Percentiles rank a stretch among this genome's conserved stretches.
Evolutionary conservation across 1,139 yeast genomes (phyloP).

Genomic region (Torulaspora globosa): DNA sequence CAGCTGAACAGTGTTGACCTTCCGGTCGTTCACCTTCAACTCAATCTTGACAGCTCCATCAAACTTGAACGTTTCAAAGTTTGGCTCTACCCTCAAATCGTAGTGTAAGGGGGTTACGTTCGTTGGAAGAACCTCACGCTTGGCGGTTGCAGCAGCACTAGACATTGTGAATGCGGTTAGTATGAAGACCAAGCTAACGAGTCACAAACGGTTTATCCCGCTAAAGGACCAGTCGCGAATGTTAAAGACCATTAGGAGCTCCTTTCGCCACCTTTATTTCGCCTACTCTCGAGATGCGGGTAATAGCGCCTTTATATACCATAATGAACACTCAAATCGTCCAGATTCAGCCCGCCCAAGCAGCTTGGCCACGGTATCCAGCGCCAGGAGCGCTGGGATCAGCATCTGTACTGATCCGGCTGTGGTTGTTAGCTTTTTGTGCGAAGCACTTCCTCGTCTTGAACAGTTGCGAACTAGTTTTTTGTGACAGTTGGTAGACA

Average conservation of each 20-base stretch:
- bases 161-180: slow-evolving; percentile 11
- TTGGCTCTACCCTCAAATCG: slow-evolving; percentile 67
- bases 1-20: slow-evolving; percentile 37
- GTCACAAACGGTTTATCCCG: neutral
- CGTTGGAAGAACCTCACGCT: slow-evolving; percentile 65
- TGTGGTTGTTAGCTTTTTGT: neutral
- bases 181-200: neutral
- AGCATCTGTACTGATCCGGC: neutral
- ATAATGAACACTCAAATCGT: neutral
- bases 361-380: neutral
- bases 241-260: neutral
- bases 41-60: slow-evolving; percentile 64
- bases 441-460: neutral
- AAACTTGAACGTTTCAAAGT: slow-evolving; percentile 65
- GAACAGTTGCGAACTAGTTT: neutral
- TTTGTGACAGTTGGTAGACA: neutral
- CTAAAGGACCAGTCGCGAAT: neutral
- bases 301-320: neutral
- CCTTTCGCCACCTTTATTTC: slow-evolving; percentile 4
- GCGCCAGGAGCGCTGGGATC: neutral
- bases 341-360: neutral
- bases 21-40: slow-evolving; percentile 52
- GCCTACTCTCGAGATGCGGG: neutral
- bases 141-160: slow-evolving; percentile 11
- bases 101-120: slow-evolving; percentile 72